Conservation (phyloP, 179 eudicot genomes). For the Corrigiola litoralis region DNA sequence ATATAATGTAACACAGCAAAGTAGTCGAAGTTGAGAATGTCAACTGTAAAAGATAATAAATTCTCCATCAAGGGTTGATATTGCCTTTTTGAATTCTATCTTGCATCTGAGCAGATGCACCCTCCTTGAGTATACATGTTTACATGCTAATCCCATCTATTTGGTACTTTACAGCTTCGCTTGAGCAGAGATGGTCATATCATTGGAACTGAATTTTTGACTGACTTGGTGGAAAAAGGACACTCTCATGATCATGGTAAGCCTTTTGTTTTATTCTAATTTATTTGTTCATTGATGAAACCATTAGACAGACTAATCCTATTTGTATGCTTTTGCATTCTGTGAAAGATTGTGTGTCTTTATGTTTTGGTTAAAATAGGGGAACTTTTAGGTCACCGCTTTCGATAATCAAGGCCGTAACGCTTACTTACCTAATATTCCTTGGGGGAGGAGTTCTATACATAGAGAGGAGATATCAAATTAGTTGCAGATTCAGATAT, state of each 20-base stretch:
- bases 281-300: not conserved
- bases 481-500: too few species aligned
- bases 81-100: not conserved
- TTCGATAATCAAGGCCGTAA: too few species aligned
- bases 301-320: not conserved
- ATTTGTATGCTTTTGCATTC: not conserved
- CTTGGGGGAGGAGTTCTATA: too few species aligned
- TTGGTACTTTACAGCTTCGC: conserved; percentile 65
- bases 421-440: too few species aligned
- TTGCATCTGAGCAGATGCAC: not conserved
- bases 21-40: not conserved
- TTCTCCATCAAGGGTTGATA: not conserved
- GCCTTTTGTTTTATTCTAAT: conserved; percentile 6
- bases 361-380: not conserved
- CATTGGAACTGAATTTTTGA: conserved; percentile 77
- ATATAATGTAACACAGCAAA: too few species aligned
- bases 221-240: conserved; percentile 93
- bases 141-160: not conserved
- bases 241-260: conserved; percentile 67
- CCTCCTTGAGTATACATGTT: not conserved
- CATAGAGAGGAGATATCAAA: too few species aligned
- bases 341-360: not conserved
- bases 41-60: not conserved
- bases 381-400: too few species aligned
- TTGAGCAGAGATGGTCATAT: conserved; percentile 68